Evolutionary conservation across 371 early-diverging fungal species (phyloP).

Genomic region (Furculomyces boomerangus): DNA sequence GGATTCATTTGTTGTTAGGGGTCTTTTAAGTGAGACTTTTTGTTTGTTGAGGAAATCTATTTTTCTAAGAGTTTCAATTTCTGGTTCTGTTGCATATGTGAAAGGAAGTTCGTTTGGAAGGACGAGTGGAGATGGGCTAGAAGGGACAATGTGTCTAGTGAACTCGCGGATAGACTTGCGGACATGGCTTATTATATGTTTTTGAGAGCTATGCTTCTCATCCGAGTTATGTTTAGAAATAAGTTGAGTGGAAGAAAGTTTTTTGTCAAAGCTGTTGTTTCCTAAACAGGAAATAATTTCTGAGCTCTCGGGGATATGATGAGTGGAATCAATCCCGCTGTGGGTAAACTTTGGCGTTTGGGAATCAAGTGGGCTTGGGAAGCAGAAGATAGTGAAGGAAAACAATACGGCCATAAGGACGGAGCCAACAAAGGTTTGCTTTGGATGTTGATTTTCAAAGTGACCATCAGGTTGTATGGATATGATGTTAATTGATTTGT

Average conservation of each 20-base stretch:
- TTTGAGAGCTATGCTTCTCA: neutral
- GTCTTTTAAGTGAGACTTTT: no score
- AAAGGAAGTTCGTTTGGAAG: neutral
- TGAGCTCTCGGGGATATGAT: slow-evolving; percentile 2
- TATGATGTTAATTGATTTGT: neutral
- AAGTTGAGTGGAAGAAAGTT: neutral
- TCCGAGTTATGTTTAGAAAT: neutral
- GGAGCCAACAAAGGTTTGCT: slow-evolving; percentile 14
- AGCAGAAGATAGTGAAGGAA: slow-evolving; percentile 21
- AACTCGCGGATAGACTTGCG: slow-evolving; percentile 14
- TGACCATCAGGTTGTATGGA: neutral
- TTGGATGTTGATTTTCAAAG: neutral
- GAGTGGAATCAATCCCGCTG: slow-evolving; percentile 5
- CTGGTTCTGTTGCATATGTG: no score
- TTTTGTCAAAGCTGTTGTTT: no score
- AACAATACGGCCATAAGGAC: slow-evolving; percentile 22
- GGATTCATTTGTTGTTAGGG: no score
- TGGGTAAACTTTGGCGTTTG: slow-evolving; percentile 4
- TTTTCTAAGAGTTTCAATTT: no score
- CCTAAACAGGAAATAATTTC: slow-evolving; percentile 7
- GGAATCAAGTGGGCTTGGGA: slow-evolving; percentile 15
- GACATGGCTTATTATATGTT: slow-evolving; percentile 17
- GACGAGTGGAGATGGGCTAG: neutral
- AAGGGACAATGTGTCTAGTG: slow-evolving; percentile 8
- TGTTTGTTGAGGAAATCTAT: no score